These are phyloP conservation scores for Puccinia polysora DNA, from an alignment of 1,284 basidiomycete genomes.

Conservation along the genomic window DNA sequence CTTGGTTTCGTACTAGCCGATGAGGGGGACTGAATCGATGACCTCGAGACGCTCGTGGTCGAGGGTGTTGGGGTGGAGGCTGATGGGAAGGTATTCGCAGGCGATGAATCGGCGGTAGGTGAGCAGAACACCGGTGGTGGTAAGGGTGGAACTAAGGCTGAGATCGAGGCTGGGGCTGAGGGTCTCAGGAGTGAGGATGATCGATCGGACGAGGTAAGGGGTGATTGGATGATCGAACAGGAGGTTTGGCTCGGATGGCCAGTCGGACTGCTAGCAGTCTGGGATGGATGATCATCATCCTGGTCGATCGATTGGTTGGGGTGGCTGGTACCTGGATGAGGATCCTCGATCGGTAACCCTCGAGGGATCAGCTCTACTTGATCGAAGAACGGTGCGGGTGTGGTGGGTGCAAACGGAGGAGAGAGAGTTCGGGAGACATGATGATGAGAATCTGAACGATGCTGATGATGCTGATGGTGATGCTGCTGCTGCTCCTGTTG, in stretches of 20 bases:
- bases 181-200: neutral
- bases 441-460: no score
- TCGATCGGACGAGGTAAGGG: neutral
- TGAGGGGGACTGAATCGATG: neutral
- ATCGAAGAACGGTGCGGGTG: slow-evolving; percentile 1
- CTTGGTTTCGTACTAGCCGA: no score
- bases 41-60: neutral
- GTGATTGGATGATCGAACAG: neutral
- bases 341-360: no score
- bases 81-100: neutral
- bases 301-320: neutral
- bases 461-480: no score
- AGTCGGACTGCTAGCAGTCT: no score
- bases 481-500: no score
- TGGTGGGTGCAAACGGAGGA: slow-evolving; percentile 8
- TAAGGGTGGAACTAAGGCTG: neutral
- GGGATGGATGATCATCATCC: neutral
- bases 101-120: neutral
- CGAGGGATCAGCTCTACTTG: no score
- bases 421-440: no score
- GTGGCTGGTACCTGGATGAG: neutral
- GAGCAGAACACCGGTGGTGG: neutral
- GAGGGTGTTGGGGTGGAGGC: slow-evolving; percentile 2
- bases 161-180: neutral
- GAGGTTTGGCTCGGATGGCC: no score